A percentile compares a stretch with the other conserved stretches of the same genome.
phyloP scores from a whole-genome alignment of 2,329 filamentous ascomycete genomes.

The Sporothrix dimorphospora region DNA sequence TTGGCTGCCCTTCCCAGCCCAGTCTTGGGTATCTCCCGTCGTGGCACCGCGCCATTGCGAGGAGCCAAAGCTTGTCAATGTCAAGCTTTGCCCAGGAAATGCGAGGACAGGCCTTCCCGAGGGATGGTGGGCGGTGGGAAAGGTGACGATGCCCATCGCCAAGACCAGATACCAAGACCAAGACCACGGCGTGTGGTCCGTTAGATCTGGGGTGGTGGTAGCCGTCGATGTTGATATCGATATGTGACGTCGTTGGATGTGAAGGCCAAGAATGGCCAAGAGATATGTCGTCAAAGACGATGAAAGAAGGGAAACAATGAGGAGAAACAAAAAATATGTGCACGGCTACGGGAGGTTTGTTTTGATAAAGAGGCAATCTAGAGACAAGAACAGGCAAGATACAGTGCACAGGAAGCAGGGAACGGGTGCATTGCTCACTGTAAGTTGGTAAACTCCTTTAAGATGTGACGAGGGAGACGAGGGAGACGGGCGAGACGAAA shows the following conservation, averaged over 20 bases:
- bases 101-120: neutral
- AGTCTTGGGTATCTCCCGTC: neutral
- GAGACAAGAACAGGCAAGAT: neutral
- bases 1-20: neutral
- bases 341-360: neutral
- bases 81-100: neutral
- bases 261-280: constrained; percentile 15
- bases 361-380: neutral
- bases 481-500: neutral
- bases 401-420: neutral
- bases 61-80: neutral
- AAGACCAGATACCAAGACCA: neutral
- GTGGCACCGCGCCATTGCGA: neutral
- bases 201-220: neutral
- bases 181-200: neutral
- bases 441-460: neutral
- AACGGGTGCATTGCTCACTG: neutral
- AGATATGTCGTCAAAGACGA: neutral
- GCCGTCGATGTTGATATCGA: neutral
- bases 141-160: constrained; percentile 13
- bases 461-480: neutral
- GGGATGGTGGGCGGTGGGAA: neutral
- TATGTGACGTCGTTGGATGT: constrained; percentile 4
- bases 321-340: neutral
- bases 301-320: neutral